Conservation (phyloP, 805 yeast species). For the Ogataea henricii region DNA sequence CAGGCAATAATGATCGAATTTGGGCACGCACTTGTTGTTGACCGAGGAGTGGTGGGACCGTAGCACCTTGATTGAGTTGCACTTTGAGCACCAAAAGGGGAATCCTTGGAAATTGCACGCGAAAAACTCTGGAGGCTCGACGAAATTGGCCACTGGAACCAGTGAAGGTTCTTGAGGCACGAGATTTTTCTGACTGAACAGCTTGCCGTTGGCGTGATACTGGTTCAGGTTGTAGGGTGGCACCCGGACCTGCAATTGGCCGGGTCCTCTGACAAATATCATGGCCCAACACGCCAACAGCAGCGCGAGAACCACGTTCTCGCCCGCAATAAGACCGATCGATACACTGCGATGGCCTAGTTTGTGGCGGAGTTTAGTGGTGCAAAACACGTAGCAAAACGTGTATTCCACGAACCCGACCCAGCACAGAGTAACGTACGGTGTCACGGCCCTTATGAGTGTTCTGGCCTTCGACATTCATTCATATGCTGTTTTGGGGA, state of each 20-base stretch:
- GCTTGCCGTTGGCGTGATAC: constrained; percentile 27
- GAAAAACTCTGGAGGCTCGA: constrained; percentile 58
- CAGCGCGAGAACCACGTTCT: constrained; percentile 30
- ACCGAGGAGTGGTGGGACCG: constrained; percentile 72
- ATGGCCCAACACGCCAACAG: constrained; percentile 45
- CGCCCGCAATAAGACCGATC: constrained; percentile 36
- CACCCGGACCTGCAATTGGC: constrained; percentile 40
- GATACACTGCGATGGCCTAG: constrained; percentile 38
- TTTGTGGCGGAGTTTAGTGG: constrained; percentile 41
- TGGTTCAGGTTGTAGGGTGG: constrained; percentile 38
- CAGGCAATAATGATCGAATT: constrained; percentile 82
- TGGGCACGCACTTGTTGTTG: constrained; percentile 58
- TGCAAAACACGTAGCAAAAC: constrained; percentile 32
- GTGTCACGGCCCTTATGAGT: constrained; percentile 8
- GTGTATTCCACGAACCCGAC: constrained; percentile 33
- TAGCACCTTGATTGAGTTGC: constrained; percentile 64
- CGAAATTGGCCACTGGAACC: constrained; percentile 19
- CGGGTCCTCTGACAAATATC: constrained; percentile 58
- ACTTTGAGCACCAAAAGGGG: constrained; percentile 73
- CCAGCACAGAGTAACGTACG: constrained; percentile 19
- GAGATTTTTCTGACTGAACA: constrained; percentile 3
- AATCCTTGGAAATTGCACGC: constrained; percentile 71
- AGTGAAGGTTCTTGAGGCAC: constrained; percentile 9
- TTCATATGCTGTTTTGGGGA: neutral
- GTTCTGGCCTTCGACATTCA: neutral